phyloP scores from a whole-genome alignment of 345 rosid genomes.

The Salix exigua region DNA sequence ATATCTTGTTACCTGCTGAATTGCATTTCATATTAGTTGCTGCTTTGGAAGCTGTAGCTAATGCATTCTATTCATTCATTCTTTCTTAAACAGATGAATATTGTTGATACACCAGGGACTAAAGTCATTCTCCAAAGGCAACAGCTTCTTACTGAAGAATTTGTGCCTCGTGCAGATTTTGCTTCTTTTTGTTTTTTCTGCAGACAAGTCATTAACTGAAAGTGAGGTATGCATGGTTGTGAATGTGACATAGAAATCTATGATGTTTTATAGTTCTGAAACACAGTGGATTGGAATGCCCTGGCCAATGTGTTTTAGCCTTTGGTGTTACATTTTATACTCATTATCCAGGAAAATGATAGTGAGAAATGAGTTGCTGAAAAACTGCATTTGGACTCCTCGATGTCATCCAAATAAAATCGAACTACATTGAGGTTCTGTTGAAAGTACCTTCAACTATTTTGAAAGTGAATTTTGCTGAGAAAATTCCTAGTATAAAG shows the following conservation, averaged over 20 bases:
- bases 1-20: not conserved
- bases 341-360: not conserved
- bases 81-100: constrained; percentile 58
- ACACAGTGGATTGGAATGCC: not conserved
- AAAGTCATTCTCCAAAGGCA: constrained; percentile 97
- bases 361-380: not conserved
- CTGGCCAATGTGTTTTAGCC: not conserved
- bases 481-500: not conserved
- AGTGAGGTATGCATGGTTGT: constrained; percentile 66
- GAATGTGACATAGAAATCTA: constrained; percentile 3
- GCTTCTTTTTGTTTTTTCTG: constrained; percentile 90
- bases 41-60: constrained; percentile 10
- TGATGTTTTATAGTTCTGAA: not conserved
- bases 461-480: not conserved
- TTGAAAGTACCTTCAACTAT: not conserved
- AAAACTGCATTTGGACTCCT: not conserved
- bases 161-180: constrained; percentile 88
- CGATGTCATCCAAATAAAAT: not conserved
- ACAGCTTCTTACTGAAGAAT: constrained; percentile 93
- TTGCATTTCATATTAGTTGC: not conserved
- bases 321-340: not conserved
- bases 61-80: constrained; percentile 6
- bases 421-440: not conserved
- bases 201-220: constrained; percentile 93
- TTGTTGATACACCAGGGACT: constrained; percentile 94